phyloP scores from a whole-genome alignment of 306 rosid species.

The Biancaea sappan region DNA sequence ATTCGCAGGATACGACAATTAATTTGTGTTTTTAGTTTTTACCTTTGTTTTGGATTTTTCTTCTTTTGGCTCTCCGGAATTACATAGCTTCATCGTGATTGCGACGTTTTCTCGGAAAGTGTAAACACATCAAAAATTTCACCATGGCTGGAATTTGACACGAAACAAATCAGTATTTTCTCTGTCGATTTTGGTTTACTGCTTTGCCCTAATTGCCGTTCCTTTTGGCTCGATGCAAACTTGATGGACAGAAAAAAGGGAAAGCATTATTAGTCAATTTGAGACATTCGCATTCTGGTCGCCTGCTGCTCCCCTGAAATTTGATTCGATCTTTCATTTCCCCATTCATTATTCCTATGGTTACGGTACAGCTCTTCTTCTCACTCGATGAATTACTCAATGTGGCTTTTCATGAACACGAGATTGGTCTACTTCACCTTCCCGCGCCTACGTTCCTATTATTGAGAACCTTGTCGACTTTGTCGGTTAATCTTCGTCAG shows the following conservation, averaged over 20 bases:
- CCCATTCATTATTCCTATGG: background rate
- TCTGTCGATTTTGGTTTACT: background rate
- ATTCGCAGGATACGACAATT: background rate
- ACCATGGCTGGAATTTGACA: background rate
- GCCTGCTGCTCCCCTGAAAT: conserved; percentile 29
- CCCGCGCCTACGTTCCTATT: background rate
- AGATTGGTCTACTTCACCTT: background rate
- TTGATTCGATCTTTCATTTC: conserved; percentile 24
- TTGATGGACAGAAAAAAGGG: background rate
- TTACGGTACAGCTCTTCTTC: background rate
- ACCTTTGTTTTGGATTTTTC: background rate
- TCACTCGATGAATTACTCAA: background rate
- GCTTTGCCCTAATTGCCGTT: background rate
- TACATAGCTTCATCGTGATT: background rate
- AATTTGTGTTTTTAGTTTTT: background rate
- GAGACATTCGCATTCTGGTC: background rate
- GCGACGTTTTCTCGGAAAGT: background rate
- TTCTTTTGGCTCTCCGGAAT: background rate
- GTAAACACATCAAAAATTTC: background rate
- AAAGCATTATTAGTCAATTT: background rate
- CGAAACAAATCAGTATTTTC: background rate
- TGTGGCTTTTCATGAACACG: background rate
- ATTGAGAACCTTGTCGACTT: conserved; percentile 21
- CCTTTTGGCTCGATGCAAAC: background rate
- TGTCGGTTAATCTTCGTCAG: conserved; percentile 22